Conservation (phyloP, 202 grass and related monocot species). For the Hordeum pubiflorum region DNA sequence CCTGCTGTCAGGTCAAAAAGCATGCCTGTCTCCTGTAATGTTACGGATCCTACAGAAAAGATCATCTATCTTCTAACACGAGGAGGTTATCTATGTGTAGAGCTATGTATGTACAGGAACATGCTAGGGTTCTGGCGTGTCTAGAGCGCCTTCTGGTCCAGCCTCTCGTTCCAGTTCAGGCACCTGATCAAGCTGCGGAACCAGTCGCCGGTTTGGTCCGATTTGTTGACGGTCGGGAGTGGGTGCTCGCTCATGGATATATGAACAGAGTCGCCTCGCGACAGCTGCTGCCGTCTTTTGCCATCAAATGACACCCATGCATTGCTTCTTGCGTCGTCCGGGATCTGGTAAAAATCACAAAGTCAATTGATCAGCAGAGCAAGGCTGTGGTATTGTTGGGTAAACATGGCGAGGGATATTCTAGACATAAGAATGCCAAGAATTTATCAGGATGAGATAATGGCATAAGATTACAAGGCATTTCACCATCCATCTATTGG, state of each 20-base stretch:
- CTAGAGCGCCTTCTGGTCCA: conserved; percentile 88
- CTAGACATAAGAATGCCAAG: not conserved
- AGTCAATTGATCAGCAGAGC: not conserved
- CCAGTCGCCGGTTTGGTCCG: conserved; percentile 89
- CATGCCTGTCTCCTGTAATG: not conserved
- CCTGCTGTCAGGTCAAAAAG: conserved; percentile 10
- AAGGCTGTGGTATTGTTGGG: not conserved
- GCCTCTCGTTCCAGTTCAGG: conserved; percentile 94
- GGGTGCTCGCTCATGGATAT: conserved; percentile 94
- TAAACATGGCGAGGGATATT: not conserved
- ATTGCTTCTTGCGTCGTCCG: conserved; percentile 78
- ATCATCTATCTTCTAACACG: not conserved
- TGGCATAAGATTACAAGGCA: not conserved
- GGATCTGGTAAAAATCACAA: conserved; percentile 47
- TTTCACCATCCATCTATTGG: not conserved
- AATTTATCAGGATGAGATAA: not conserved
- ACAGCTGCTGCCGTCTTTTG: conserved; percentile 86
- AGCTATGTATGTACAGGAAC: conserved; percentile 33
- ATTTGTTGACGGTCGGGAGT: conserved; percentile 95
- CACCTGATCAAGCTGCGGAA: conserved; percentile 90
- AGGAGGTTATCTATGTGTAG: conserved; percentile 1
- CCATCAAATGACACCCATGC: conserved; percentile 95
- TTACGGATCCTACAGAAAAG: not conserved
- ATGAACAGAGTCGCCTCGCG: conserved; percentile 75
- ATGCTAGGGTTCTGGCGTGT: not conserved